Percentiles rank a stretch among this genome's conserved stretches.
Conservation (phyloP, 345 rosid species). For the Ceriops tagal region DNA sequence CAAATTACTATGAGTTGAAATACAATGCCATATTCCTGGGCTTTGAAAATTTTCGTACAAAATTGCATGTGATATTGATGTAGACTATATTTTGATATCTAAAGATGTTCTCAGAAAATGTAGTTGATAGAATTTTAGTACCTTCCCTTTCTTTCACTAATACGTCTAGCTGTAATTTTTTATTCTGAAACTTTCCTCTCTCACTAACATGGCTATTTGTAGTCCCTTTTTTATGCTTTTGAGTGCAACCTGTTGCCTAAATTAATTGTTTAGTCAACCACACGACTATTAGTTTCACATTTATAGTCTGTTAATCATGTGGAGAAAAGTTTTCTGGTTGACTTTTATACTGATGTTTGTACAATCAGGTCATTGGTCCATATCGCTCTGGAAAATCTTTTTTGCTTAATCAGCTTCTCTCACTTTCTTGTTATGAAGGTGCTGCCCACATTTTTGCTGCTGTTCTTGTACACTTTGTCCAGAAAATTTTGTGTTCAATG, state of each 20-base stretch:
- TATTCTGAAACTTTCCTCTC: too few relatives aligned
- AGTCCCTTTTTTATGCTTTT: too few relatives aligned
- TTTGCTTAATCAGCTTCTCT: conserved; percentile 96
- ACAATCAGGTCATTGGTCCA: conserved; percentile 92
- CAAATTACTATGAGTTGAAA: too few relatives aligned
- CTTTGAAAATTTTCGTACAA: too few relatives aligned
- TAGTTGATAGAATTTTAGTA: too few relatives aligned
- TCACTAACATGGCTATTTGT: too few relatives aligned
- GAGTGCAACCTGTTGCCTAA: background rate
- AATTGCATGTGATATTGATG: too few relatives aligned
- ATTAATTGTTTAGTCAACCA: background rate
- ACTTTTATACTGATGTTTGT: conserved; percentile 23
- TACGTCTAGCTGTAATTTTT: too few relatives aligned
- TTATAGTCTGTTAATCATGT: conserved; percentile 6
- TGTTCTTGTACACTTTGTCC: background rate
- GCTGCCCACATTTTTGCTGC: conserved; percentile 20
- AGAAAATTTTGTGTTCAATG: conserved; percentile 7
- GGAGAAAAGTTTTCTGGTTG: conserved; percentile 13
- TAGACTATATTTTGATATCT: too few relatives aligned
- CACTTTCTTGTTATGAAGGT: conserved; percentile 99
- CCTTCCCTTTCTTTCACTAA: too few relatives aligned
- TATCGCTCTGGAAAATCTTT: conserved; percentile 99
- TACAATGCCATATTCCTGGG: too few relatives aligned
- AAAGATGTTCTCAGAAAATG: too few relatives aligned
- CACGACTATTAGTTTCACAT: background rate